Conservation (phyloP, 2,329 filamentous ascomycete species). For the Exophiala sideris region DNA sequence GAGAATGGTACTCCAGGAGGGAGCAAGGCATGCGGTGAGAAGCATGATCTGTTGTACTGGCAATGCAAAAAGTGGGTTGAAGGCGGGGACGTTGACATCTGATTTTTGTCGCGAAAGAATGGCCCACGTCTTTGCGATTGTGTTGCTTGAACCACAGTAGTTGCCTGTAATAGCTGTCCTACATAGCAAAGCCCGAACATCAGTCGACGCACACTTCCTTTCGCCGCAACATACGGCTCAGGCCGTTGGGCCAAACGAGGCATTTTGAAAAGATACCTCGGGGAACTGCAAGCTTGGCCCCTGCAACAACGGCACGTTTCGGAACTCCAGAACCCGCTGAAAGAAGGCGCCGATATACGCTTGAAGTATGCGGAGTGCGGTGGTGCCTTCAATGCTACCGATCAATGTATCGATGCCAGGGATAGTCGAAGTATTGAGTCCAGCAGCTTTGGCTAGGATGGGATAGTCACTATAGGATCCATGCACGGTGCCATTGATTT, state of each 20-base stretch:
- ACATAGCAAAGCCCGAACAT: no score
- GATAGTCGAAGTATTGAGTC: conserved; percentile 6
- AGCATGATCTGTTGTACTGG: conserved; percentile 47
- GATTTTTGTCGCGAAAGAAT: neutral
- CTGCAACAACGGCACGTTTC: conserved; percentile 16
- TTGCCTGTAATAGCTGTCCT: no score
- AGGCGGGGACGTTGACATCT: conserved; percentile 28
- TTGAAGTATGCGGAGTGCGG: conserved; percentile 18
- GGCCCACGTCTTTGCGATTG: no score
- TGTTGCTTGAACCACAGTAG: no score
- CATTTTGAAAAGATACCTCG: conserved; percentile 16
- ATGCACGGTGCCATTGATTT: conserved; percentile 18
- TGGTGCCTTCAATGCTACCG: conserved; percentile 20
- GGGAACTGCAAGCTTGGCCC: conserved; percentile 23
- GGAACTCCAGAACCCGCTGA: conserved; percentile 14
- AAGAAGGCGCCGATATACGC: conserved; percentile 25
- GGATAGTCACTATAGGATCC: conserved; percentile 21
- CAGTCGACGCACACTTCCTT: no score
- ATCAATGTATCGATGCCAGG: conserved; percentile 8
- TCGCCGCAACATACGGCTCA: no score
- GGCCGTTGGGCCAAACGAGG: neutral
- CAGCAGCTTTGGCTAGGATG: conserved; percentile 17
- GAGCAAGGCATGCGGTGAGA: conserved; percentile 36
- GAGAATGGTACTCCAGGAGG: conserved; percentile 16
- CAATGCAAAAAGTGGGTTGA: conserved; percentile 46